A percentile compares a stretch with the other conserved stretches of the same genome.
phyloP scores from a whole-genome alignment of 2,329 filamentous ascomycete genomes.

The Sporothrix pallida region DNA sequence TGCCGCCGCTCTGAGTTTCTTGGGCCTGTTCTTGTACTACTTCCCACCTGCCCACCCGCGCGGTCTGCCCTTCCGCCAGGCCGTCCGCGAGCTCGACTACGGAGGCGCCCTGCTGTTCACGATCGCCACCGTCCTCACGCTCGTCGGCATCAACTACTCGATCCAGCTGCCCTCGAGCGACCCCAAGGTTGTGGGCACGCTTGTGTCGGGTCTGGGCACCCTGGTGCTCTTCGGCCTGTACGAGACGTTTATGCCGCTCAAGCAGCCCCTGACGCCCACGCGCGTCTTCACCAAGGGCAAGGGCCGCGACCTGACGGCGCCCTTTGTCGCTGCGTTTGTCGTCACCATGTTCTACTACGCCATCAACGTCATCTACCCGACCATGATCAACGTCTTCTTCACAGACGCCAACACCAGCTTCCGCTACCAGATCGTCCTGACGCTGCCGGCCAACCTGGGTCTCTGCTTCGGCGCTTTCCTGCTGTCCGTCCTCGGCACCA shows the following conservation, averaged over 20 bases:
- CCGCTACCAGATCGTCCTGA: constrained; percentile 47
- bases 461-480: constrained; percentile 51
- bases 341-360: constrained; percentile 60
- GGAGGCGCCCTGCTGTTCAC: constrained; percentile 49
- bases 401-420: constrained; percentile 46
- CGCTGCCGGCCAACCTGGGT: constrained; percentile 53
- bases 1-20: constrained; percentile 51
- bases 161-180: constrained; percentile 46
- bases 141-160: constrained; percentile 51
- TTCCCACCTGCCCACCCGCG: constrained; percentile 44
- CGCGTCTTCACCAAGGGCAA: constrained; percentile 52
- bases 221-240: constrained; percentile 48
- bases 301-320: constrained; percentile 55
- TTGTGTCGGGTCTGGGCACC: constrained; percentile 46
- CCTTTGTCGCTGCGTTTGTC: constrained; percentile 52
- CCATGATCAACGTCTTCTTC: constrained; percentile 55
- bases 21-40: constrained; percentile 50
- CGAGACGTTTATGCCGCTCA: constrained; percentile 48
- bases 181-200: constrained; percentile 47
- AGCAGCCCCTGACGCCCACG: constrained; percentile 51
- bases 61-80: constrained; percentile 46
- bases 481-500: constrained; percentile 50
- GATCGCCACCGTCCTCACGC: constrained; percentile 46
- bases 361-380: constrained; percentile 53
- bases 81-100: constrained; percentile 49